Evolutionary conservation across 208 protist species (phyloP).

Genomic region (Wallacemonas sp.): DNA sequence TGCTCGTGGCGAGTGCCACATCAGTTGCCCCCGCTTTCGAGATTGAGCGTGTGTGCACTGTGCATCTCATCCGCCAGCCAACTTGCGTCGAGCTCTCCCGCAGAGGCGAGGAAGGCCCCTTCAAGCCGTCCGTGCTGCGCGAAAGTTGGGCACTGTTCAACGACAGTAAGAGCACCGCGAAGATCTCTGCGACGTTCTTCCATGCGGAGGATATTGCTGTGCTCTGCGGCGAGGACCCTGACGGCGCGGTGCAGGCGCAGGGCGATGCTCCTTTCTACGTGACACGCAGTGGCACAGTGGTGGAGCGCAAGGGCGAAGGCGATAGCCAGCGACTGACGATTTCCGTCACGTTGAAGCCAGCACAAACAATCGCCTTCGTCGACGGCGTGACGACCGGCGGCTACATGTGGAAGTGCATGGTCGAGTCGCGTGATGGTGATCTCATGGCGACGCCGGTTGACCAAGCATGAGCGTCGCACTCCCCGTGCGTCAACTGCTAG

Average conservation of each 20-base stretch:
- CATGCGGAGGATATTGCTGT: conserved; percentile 17
- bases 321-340: conserved; percentile 13
- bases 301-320: conserved; percentile 2
- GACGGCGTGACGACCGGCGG: conserved; percentile 26
- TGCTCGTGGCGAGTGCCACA: neutral
- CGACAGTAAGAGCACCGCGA: conserved; percentile 34
- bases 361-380: conserved; percentile 26
- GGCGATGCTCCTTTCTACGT: conserved; percentile 3
- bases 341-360: conserved; percentile 14
- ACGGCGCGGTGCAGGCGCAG: neutral
- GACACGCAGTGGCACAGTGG: conserved; percentile 4
- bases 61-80: neutral
- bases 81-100: neutral
- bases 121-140: neutral
- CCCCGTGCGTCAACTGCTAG: too few relatives aligned
- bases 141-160: conserved; percentile 35
- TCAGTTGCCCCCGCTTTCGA: neutral
- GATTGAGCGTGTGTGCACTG: neutral
- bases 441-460: neutral
- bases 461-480: neutral
- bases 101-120: neutral
- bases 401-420: conserved; percentile 40
- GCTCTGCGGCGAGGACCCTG: neutral
- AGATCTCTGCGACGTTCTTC: conserved; percentile 39
- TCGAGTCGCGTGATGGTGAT: conserved; percentile 2